phyloP scores from a whole-genome alignment of 2,329 filamentous ascomycete species.

The Neofusicoccum cordaticola region DNA sequence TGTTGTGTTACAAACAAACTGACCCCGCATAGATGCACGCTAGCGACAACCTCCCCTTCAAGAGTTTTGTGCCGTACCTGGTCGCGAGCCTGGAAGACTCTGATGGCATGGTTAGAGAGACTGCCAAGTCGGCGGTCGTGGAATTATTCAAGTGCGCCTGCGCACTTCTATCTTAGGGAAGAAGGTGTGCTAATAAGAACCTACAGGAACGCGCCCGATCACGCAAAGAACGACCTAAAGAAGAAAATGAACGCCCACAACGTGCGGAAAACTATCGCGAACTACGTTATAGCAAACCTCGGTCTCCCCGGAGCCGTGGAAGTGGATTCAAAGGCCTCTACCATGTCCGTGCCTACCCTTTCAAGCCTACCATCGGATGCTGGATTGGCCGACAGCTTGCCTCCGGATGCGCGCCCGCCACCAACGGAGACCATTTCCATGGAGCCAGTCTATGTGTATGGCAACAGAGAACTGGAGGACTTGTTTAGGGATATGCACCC shows the following conservation, averaged over 20 bases:
- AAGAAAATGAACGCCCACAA: slow-evolving; percentile 80
- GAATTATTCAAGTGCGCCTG: slow-evolving; percentile 71
- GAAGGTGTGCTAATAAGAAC: neutral
- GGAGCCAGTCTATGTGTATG: slow-evolving; percentile 81
- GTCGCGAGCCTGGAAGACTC: slow-evolving; percentile 89
- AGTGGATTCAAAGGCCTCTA: slow-evolving; percentile 40
- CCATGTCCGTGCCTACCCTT: slow-evolving; percentile 33
- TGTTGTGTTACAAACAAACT: slow-evolving; percentile 21
- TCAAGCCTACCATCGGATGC: slow-evolving; percentile 39
- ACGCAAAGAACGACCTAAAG: slow-evolving; percentile 85
- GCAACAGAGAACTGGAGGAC: slow-evolving; percentile 83
- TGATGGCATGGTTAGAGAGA: slow-evolving; percentile 81
- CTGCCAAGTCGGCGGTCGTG: slow-evolving; percentile 78
- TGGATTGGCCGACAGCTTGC: slow-evolving; percentile 43
- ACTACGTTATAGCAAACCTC: slow-evolving; percentile 74
- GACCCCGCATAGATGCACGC: slow-evolving; percentile 65
- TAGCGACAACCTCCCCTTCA: slow-evolving; percentile 75
- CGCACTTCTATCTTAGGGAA: neutral
- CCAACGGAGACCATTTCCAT: slow-evolving; percentile 67
- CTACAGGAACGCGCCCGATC: slow-evolving; percentile 68
- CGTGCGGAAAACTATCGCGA: slow-evolving; percentile 81
- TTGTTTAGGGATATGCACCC: slow-evolving; percentile 76
- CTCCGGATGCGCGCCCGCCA: slow-evolving; percentile 53
- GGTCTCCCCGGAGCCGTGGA: slow-evolving; percentile 46
- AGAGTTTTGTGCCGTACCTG: slow-evolving; percentile 74